Evolutionary conservation across 2,329 filamentous ascomycete genomes (phyloP).

Genomic region (Aureobasidium zeae): DNA sequence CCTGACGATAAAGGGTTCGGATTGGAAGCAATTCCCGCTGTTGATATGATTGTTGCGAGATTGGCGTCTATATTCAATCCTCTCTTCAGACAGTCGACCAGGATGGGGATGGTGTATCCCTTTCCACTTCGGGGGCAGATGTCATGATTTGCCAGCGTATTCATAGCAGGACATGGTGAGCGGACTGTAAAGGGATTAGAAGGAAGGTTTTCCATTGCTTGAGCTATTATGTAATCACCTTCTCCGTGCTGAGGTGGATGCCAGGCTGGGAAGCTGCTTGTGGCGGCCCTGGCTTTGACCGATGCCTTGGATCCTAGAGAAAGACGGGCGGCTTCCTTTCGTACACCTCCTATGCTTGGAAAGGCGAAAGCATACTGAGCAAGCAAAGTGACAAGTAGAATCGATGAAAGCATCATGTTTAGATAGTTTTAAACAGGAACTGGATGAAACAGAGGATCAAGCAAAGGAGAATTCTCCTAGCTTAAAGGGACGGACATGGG

Average conservation of each 20-base stretch:
- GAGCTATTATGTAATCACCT: neutral
- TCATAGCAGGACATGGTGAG: constrained; percentile 12
- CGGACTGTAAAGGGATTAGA: constrained; percentile 24
- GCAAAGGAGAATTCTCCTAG: too few species aligned
- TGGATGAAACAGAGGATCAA: too few species aligned
- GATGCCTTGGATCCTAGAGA: neutral
- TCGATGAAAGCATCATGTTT: constrained; percentile 3
- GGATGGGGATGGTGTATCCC: constrained; percentile 15
- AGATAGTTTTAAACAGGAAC: too few species aligned
- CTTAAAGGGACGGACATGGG: too few species aligned
- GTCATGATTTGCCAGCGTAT: constrained; percentile 14
- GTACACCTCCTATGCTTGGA: constrained; percentile 8
- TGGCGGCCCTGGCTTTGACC: neutral
- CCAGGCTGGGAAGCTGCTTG: constrained; percentile 10
- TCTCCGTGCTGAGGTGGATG: constrained; percentile 10
- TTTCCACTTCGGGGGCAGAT: constrained; percentile 15
- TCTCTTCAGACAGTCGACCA: constrained; percentile 5
- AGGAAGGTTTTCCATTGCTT: neutral
- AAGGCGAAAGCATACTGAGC: constrained; percentile 6
- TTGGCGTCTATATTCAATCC: constrained; percentile 14
- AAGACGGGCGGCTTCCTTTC: neutral
- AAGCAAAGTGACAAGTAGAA: neutral
- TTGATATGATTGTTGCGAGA: constrained; percentile 2
- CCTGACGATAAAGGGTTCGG: constrained; percentile 6
- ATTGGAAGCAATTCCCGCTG: constrained; percentile 14